These are phyloP conservation scores for Veloboletus limbatus DNA, from an alignment of 1,284 basidiomycete genomes.

Conservation along the genomic window DNA sequence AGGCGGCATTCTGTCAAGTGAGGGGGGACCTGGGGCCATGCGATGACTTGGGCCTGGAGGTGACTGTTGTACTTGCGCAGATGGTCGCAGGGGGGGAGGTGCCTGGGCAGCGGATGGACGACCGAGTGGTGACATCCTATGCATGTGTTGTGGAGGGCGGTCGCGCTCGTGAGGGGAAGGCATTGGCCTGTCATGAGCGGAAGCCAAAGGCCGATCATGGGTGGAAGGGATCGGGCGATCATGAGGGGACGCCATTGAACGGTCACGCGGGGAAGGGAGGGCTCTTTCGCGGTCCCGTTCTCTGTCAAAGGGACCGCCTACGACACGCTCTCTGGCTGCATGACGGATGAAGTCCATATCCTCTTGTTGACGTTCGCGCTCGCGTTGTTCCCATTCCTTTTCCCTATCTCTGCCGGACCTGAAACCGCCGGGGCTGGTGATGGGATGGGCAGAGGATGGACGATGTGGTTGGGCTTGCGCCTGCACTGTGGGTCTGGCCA, in stretches of 20 bases:
- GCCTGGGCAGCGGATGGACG: conserved; percentile 19
- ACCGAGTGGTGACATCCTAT: conserved; percentile 25
- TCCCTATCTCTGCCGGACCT: conserved; percentile 29
- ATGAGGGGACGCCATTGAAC: conserved; percentile 20
- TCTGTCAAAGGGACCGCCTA: conserved; percentile 20
- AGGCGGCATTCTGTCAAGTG: conserved; percentile 25
- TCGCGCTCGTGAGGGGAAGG: conserved; percentile 28
- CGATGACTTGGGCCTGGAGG: conserved; percentile 25
- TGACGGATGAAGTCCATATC: conserved; percentile 29
- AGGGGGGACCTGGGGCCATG: conserved; percentile 15
- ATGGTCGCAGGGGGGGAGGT: conserved; percentile 16
- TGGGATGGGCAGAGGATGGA: conserved; percentile 20
- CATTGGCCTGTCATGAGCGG: conserved; percentile 22
- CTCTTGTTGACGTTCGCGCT: conserved; percentile 28
- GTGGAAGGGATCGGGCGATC: conserved; percentile 20
- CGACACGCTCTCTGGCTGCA: conserved; percentile 23
- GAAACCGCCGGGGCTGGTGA: conserved; percentile 23
- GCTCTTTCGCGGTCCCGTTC: conserved; percentile 27
- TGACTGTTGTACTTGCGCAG: conserved; percentile 22
- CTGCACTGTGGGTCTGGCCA: conserved; percentile 21
- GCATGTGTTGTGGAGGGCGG: conserved; percentile 20
- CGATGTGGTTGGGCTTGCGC: conserved; percentile 20
- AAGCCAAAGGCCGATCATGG: conserved; percentile 21
- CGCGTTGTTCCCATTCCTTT: conserved; percentile 29
- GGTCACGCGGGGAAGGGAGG: conserved; percentile 27